Conservation (phyloP, 257 asterid genomes). For the Handroanthus guayacan region DNA sequence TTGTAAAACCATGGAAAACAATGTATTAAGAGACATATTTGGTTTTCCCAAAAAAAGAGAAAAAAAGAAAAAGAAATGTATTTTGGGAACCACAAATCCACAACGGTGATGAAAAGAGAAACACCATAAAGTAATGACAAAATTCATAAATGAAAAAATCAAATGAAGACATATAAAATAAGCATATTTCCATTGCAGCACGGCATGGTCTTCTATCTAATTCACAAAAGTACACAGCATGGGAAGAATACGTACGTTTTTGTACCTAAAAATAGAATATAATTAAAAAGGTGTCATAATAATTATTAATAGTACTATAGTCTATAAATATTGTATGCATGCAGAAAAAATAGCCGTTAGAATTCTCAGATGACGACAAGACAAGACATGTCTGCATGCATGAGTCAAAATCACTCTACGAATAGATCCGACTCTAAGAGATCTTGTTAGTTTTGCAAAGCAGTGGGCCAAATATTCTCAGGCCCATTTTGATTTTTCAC, state of each 20-base stretch:
- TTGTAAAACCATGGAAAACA: no score
- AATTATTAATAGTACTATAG: no score
- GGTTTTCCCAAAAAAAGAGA: no score
- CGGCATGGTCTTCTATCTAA: background rate
- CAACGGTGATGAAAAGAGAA: background rate
- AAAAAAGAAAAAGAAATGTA: no score
- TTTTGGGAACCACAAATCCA: background rate
- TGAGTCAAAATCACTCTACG: no score
- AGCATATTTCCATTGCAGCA: no score
- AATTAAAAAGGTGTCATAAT: background rate
- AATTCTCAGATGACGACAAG: background rate
- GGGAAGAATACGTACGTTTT: background rate
- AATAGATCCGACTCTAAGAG: no score
- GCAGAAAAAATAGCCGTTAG: conserved; percentile 25
- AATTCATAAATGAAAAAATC: background rate
- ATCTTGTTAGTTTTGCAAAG: no score
- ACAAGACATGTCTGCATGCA: background rate
- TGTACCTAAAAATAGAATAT: background rate
- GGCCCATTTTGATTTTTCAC: no score
- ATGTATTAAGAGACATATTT: no score
- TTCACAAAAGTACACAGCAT: background rate
- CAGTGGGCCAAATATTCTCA: no score
- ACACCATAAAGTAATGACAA: background rate
- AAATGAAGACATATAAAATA: background rate
- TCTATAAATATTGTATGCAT: no score